phyloP scores from a whole-genome alignment of 768 basidiomycete species.

The Galerina marginata region DNA sequence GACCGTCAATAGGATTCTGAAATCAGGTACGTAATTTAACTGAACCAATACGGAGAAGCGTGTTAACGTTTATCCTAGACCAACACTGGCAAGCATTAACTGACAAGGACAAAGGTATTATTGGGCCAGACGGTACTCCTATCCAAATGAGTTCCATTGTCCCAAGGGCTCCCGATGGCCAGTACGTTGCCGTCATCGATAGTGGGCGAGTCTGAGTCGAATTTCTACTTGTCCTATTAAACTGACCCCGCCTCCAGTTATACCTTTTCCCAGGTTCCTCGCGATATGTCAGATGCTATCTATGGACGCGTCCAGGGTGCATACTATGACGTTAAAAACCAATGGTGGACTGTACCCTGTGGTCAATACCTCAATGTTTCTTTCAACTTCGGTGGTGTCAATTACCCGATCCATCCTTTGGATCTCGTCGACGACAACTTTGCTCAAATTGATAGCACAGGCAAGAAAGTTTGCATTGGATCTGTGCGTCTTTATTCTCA shows the following conservation, averaged over 20 bases:
- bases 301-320: slow-evolving; percentile 82
- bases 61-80: slow-evolving; percentile 38
- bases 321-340: slow-evolving; percentile 56
- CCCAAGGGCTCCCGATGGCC: slow-evolving; percentile 64
- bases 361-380: slow-evolving; percentile 73
- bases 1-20: slow-evolving; percentile 61
- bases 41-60: neutral
- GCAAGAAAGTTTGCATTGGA: slow-evolving; percentile 67
- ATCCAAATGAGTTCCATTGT: slow-evolving; percentile 71
- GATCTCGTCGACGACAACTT: slow-evolving; percentile 71
- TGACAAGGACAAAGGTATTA: slow-evolving; percentile 67
- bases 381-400: slow-evolving; percentile 70
- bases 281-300: slow-evolving; percentile 77
- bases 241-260: slow-evolving; percentile 22
- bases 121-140: slow-evolving; percentile 75
- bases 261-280: slow-evolving; percentile 67
- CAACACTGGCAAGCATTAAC: slow-evolving; percentile 85
- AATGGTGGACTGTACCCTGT: slow-evolving; percentile 79
- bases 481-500: slow-evolving; percentile 50
- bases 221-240: neutral
- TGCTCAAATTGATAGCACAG: slow-evolving; percentile 46
- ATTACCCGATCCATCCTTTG: slow-evolving; percentile 77
- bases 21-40: slow-evolving; percentile 40
- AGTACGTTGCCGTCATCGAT: slow-evolving; percentile 76
- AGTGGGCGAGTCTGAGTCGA: slow-evolving; percentile 56